These are phyloP conservation scores for Exserohilum rostratum DNA, from an alignment of 2,329 filamentous ascomycete genomes.

Conservation along the genomic window DNA sequence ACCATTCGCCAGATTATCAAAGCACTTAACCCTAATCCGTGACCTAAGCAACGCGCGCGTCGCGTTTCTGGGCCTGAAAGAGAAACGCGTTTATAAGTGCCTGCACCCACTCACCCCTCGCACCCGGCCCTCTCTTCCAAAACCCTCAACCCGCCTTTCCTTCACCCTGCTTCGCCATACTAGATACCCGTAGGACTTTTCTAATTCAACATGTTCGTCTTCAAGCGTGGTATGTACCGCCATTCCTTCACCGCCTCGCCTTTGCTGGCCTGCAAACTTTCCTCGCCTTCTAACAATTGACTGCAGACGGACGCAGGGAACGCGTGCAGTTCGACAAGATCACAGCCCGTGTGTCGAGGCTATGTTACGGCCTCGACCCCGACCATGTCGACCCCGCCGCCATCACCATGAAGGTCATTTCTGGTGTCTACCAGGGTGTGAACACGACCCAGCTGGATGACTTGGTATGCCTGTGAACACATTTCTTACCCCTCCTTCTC, in stretches of 20 bases:
- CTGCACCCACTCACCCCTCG: slow-evolving; percentile 22
- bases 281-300: slow-evolving; percentile 30
- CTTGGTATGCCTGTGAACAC: slow-evolving; percentile 67
- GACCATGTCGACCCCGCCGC: slow-evolving; percentile 97
- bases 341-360: slow-evolving; percentile 93
- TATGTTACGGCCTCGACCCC: slow-evolving; percentile 96
- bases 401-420: slow-evolving; percentile 99
- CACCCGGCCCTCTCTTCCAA: slow-evolving; percentile 26
- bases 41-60: slow-evolving; percentile 23
- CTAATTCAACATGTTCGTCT: slow-evolving; percentile 49
- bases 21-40: slow-evolving; percentile 31
- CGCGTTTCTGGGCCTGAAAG: slow-evolving; percentile 17
- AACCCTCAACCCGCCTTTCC: slow-evolving; percentile 27
- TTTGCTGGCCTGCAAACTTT: slow-evolving; percentile 24
- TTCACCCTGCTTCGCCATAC: slow-evolving; percentile 31
- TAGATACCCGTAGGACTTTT: slow-evolving; percentile 31
- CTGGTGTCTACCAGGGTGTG: slow-evolving; percentile 97
- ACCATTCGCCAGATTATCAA: slow-evolving; percentile 12
- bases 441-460: slow-evolving; percentile 97
- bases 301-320: slow-evolving; percentile 95
- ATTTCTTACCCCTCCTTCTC: slow-evolving; percentile 19
- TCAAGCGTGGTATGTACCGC: slow-evolving; percentile 50
- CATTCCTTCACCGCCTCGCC: slow-evolving; percentile 15
- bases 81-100: slow-evolving; percentile 41
- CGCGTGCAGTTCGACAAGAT: slow-evolving; percentile 99